Conservation (phyloP, 768 basidiomycete species). For the Trametes maxima region DNA sequence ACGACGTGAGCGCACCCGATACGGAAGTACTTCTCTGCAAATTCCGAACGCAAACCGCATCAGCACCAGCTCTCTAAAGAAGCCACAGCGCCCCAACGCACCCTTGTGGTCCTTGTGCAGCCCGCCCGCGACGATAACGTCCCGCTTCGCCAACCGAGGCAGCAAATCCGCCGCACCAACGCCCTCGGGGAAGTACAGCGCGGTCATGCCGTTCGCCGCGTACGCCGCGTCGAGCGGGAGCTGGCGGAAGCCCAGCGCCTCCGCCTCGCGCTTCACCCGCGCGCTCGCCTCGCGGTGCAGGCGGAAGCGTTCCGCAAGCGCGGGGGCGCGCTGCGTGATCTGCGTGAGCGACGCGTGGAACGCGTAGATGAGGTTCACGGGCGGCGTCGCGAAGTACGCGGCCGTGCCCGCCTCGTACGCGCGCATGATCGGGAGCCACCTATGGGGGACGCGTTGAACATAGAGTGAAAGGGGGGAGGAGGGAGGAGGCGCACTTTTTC, state of each 20-base stretch:
- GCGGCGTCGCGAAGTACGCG: slow-evolving; percentile 94
- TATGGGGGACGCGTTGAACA: slow-evolving; percentile 28
- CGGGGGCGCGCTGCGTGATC: slow-evolving; percentile 63
- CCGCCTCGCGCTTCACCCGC: slow-evolving; percentile 68
- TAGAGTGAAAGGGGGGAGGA: not conserved
- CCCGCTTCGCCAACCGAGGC: slow-evolving; percentile 68
- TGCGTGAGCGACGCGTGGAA: slow-evolving; percentile 77
- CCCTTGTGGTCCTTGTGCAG: slow-evolving; percentile 84
- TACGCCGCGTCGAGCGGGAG: slow-evolving; percentile 62
- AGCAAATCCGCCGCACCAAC: slow-evolving; percentile 76
- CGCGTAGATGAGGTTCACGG: slow-evolving; percentile 92
- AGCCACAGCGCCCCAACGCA: slow-evolving; percentile 30
- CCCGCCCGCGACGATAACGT: slow-evolving; percentile 86
- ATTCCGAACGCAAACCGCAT: not conserved
- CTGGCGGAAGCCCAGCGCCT: slow-evolving; percentile 70
- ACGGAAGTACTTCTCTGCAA: slow-evolving; percentile 84
- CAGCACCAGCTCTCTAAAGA: slow-evolving; percentile 9
- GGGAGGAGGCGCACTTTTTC: slow-evolving; percentile 61
- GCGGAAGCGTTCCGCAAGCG: slow-evolving; percentile 77
- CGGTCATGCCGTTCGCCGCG: slow-evolving; percentile 95
- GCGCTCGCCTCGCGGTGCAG: slow-evolving; percentile 70
- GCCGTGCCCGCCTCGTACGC: slow-evolving; percentile 82
- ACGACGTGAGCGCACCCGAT: slow-evolving; percentile 58
- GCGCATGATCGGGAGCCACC: slow-evolving; percentile 93
- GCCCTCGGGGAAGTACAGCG: slow-evolving; percentile 84